Evolutionary conservation across 2,329 filamentous ascomycete genomes (phyloP).

Genomic region (Epichloe glyceriae): DNA sequence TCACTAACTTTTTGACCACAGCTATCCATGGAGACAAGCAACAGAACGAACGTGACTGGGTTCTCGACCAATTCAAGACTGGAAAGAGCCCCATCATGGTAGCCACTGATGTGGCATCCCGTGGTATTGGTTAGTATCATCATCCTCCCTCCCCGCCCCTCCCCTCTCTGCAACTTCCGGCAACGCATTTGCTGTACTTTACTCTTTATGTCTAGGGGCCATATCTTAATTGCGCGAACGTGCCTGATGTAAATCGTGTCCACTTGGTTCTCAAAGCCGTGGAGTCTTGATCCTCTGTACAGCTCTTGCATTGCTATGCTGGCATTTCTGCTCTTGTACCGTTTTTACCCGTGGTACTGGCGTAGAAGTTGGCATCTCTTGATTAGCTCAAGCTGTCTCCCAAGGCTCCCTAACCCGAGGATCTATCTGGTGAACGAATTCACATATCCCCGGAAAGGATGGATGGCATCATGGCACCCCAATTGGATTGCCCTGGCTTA

Average conservation of each 20-base stretch:
- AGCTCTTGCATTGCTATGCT: conserved; percentile 48
- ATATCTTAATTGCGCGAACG: conserved; percentile 76
- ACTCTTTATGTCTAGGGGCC: conserved; percentile 78
- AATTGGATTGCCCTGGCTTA: conserved; percentile 44
- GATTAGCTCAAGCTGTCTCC: conserved; percentile 59
- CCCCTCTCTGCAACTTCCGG: conserved; percentile 41
- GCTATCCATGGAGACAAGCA: conserved; percentile 99
- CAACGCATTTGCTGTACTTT: conserved; percentile 58
- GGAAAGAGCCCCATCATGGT: conserved; percentile 99
- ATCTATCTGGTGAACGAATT: conserved; percentile 39
- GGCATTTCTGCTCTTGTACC: conserved; percentile 65
- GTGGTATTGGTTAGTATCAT: conserved; percentile 99
- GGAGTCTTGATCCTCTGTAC: conserved; percentile 63
- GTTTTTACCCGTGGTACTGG: conserved; percentile 50
- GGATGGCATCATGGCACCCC: conserved; percentile 40
- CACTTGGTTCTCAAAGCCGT: conserved; percentile 64
- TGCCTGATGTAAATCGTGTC: conserved; percentile 77
- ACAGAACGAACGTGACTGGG: conserved; percentile 99
- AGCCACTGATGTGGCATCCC: conserved; percentile 97
- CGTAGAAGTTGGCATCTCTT: conserved; percentile 66
- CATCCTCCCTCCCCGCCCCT: conserved; percentile 29
- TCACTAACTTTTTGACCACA: conserved; percentile 21
- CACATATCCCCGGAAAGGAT: conserved; percentile 24
- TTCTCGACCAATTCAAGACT: conserved; percentile 98
- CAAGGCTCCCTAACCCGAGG: conserved; percentile 45